phyloP scores from a whole-genome alignment of 345 rosid genomes.

The Eucalyptus erythrocorys region DNA sequence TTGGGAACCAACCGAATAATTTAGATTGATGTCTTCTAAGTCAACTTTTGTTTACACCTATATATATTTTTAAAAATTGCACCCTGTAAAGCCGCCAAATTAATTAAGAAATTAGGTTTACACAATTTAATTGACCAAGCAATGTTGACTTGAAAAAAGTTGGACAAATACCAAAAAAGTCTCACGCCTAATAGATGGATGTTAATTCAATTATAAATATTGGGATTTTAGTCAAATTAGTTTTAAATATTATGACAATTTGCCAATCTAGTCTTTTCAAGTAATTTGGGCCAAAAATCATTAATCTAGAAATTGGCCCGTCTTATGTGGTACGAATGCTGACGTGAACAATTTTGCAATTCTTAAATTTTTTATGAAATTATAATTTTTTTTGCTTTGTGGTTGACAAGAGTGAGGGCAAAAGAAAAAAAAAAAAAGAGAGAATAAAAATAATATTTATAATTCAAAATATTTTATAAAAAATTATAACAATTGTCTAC shows the following conservation, averaged over 20 bases:
- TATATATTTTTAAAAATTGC: background rate
- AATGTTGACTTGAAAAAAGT: background rate
- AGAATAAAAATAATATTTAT: background rate
- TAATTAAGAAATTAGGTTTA: background rate
- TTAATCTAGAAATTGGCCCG: rapidly evolving
- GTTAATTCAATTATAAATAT: background rate
- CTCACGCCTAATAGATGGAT: background rate
- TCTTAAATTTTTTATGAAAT: background rate
- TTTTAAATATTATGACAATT: background rate
- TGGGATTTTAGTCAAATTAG: background rate
- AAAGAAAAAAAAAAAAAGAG: background rate
- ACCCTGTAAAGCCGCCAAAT: background rate
- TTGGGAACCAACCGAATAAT: background rate
- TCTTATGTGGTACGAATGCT: rapidly evolving
- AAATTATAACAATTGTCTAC: rapidly evolving
- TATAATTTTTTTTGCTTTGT: background rate
- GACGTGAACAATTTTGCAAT: rapidly evolving
- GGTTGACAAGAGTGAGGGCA: rapidly evolving
- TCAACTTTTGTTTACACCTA: background rate
- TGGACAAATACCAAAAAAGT: background rate
- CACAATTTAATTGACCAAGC: background rate
- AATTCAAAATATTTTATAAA: no score
- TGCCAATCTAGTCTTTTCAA: background rate
- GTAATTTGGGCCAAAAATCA: background rate
- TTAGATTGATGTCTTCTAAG: background rate